Percentiles rank a stretch among this genome's conserved stretches.
Evolutionary conservation across 495 filamentous ascomycete species (phyloP).

Genomic region (Penicillium lagena): DNA sequence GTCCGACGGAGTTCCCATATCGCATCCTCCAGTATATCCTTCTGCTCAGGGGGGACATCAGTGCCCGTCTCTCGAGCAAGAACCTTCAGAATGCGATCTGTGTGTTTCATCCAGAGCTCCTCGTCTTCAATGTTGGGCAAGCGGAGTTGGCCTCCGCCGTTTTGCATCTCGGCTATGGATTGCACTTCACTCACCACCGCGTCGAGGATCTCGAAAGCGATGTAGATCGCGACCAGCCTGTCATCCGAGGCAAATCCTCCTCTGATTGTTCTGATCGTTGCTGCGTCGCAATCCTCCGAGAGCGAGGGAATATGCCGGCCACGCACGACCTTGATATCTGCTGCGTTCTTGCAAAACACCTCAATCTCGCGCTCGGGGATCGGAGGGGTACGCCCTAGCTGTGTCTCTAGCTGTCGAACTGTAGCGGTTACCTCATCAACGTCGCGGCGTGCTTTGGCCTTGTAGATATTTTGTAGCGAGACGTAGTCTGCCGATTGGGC

Average conservation of each 20-base stretch:
- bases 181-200: conserved; percentile 23
- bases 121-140: conserved; percentile 27
- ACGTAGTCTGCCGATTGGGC: conserved; percentile 89
- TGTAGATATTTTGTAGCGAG: conserved; percentile 89
- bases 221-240: conserved; percentile 70
- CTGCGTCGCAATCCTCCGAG: conserved; percentile 19
- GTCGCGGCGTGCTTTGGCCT: conserved; percentile 77
- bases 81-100: conserved; percentile 30
- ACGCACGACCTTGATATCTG: conserved; percentile 82
- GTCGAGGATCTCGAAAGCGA: conserved; percentile 66
- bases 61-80: too few species aligned
- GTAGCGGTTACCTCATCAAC: conserved; percentile 65
- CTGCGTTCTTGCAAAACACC: conserved; percentile 91
- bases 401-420: conserved; percentile 56
- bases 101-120: conserved; percentile 30
- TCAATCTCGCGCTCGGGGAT: conserved; percentile 77
- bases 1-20: conserved; percentile 66
- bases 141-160: conserved; percentile 5
- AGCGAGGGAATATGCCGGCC: conserved; percentile 49
- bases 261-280: conserved; percentile 26
- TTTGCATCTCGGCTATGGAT: conserved; percentile 24
- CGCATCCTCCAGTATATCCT: conserved; percentile 25
- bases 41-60: too few species aligned
- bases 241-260: conserved; percentile 32
- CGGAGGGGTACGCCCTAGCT: conserved; percentile 36